Percentiles rank a stretch among this genome's conserved stretches.
Conservation (phyloP, 1,139 yeast species). For the Yamadazyma mexicana region DNA sequence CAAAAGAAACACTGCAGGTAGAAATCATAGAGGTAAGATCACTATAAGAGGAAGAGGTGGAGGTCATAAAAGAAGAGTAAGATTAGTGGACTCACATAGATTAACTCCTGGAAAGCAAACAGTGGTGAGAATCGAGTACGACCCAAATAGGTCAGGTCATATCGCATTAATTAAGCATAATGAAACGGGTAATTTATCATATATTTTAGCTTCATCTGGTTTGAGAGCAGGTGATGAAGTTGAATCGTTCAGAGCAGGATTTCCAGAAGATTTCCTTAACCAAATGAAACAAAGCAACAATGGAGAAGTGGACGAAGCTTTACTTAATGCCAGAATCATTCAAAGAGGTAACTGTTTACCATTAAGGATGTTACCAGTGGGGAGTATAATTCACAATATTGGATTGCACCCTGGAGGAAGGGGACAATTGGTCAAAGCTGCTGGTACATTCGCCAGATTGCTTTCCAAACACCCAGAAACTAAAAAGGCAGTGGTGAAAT, state of each 20-base stretch:
- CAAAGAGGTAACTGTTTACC: slow-evolving; percentile 97
- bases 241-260: slow-evolving; percentile 84
- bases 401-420: slow-evolving; percentile 79
- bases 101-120: slow-evolving; percentile 67
- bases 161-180: slow-evolving; percentile 79
- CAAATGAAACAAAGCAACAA: slow-evolving; percentile 65
- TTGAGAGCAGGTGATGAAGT: slow-evolving; percentile 89
- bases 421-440: slow-evolving; percentile 88
- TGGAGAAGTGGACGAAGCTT: slow-evolving; percentile 89
- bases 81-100: slow-evolving; percentile 80
- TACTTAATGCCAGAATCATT: slow-evolving; percentile 81
- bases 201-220: slow-evolving; percentile 90
- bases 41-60: slow-evolving; percentile 97
- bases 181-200: slow-evolving; percentile 63
- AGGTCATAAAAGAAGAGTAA: slow-evolving; percentile 86
- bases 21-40: slow-evolving; percentile 85
- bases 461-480: slow-evolving; percentile 75
- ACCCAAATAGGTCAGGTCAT: slow-evolving; percentile 93
- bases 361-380: slow-evolving; percentile 86
- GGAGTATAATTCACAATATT: slow-evolving; percentile 85
- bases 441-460: slow-evolving; percentile 92
- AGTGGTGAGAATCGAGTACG: slow-evolving; percentile 89
- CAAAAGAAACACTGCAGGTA: slow-evolving; percentile 77
- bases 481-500: slow-evolving; percentile 71
- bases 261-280: slow-evolving; percentile 71